These are phyloP conservation scores for Penicilliopsis zonata DNA, from an alignment of 495 filamentous ascomycete species.

Conservation along the genomic window DNA sequence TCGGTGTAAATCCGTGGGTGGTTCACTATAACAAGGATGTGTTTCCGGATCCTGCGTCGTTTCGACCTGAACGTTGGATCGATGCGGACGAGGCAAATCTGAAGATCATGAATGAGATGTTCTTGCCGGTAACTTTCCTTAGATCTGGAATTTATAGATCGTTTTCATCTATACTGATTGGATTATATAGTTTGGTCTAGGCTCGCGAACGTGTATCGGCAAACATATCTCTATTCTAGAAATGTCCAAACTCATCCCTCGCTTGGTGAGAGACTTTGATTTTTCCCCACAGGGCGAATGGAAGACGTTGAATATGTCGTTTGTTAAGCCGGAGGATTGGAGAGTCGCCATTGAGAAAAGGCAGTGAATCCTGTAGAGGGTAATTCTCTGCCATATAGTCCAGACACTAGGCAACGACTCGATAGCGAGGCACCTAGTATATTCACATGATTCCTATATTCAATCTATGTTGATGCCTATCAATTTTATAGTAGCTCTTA, in stretches of 20 bases:
- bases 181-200: slow-evolving; percentile 29
- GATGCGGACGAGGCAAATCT: slow-evolving; percentile 20
- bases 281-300: slow-evolving; percentile 20
- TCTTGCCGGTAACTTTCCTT: slow-evolving; percentile 23
- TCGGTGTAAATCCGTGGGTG: slow-evolving; percentile 45
- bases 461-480: no score
- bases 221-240: slow-evolving; percentile 36
- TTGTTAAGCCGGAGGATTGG: slow-evolving; percentile 32
- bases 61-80: slow-evolving; percentile 26
- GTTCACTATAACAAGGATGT: slow-evolving; percentile 32
- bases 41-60: slow-evolving; percentile 27
- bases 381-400: no score
- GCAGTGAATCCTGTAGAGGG: no score
- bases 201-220: slow-evolving; percentile 32
- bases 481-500: no score
- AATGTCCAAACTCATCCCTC: slow-evolving; percentile 36
- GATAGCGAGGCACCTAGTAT: no score
- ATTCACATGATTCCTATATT: no score
- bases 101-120: slow-evolving; percentile 30
- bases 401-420: no score
- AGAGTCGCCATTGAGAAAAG: no score
- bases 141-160: not conserved
- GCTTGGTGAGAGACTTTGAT: slow-evolving; percentile 31
- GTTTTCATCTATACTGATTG: not conserved
- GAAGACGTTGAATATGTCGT: slow-evolving; percentile 34